Percentiles rank a stretch among this genome's conserved stretches.
phyloP scores from a whole-genome alignment of 1,139 yeast genomes.

The Yamadazyma siamensis region DNA sequence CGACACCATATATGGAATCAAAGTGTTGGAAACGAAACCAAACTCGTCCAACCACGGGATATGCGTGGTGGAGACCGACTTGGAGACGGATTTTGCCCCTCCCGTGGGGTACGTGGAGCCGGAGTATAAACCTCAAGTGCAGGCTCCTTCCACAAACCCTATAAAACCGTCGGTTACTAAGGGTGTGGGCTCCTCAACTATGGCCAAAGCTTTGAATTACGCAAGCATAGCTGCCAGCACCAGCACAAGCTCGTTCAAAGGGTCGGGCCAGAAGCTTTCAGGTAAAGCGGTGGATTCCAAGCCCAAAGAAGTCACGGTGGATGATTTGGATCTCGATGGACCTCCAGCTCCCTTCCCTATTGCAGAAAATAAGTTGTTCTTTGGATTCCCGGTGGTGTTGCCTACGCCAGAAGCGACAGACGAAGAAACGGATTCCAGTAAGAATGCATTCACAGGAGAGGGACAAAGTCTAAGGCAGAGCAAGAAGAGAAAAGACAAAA shows the following conservation, averaged over 20 bases:
- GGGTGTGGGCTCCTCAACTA: slow-evolving; percentile 61
- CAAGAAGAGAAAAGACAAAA: slow-evolving; percentile 67
- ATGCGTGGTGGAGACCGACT: slow-evolving; percentile 95
- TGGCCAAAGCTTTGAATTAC: slow-evolving; percentile 77
- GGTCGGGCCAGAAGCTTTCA: slow-evolving; percentile 71
- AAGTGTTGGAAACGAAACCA: slow-evolving; percentile 86
- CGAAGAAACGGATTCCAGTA: slow-evolving; percentile 17
- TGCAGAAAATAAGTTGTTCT: slow-evolving; percentile 85
- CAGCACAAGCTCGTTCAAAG: slow-evolving; percentile 39
- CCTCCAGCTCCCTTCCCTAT: slow-evolving; percentile 70
- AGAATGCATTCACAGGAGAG: slow-evolving; percentile 47
- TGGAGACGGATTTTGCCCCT: slow-evolving; percentile 97
- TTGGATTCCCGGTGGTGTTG: slow-evolving; percentile 88
- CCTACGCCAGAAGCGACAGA: slow-evolving; percentile 50
- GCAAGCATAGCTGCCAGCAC: slow-evolving; percentile 53
- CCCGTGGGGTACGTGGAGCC: slow-evolving; percentile 98
- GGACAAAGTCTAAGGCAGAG: slow-evolving; percentile 74
- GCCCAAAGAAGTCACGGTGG: slow-evolving; percentile 22
- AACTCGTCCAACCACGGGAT: slow-evolving; percentile 60
- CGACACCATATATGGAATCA: slow-evolving; percentile 72
- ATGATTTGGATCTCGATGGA: slow-evolving; percentile 47
- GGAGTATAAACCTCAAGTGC: slow-evolving; percentile 44
- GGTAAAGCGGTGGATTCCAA: slow-evolving; percentile 47
- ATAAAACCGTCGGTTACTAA: slow-evolving; percentile 36
- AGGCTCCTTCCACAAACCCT: slow-evolving; percentile 31